A percentile compares a stretch with the other conserved stretches of the same genome.
Evolutionary conservation across 2,329 filamentous ascomycete genomes (phyloP).

Genomic region (Fusarium phyllophilum): DNA sequence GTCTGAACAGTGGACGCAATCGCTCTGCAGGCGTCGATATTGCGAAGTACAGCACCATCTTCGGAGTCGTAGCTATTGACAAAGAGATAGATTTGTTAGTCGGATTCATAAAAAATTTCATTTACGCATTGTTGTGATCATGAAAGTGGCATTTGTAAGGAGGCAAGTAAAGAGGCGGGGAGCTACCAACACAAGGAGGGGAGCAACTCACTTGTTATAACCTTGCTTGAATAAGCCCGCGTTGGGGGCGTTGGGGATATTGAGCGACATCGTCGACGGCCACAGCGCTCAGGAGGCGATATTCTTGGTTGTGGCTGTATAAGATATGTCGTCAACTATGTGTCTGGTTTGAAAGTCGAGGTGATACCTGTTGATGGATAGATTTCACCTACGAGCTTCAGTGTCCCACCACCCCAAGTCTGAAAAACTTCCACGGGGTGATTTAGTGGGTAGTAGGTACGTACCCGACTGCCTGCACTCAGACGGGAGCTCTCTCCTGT

Average conservation of each 20-base stretch:
- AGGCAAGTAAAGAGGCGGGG: constrained; percentile 42
- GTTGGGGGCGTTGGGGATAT: constrained; percentile 94
- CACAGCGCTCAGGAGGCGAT: constrained; percentile 30
- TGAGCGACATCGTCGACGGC: constrained; percentile 81
- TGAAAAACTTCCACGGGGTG: constrained; percentile 44
- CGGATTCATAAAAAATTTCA: neutral
- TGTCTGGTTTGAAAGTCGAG: constrained; percentile 37
- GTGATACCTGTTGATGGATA: constrained; percentile 33
- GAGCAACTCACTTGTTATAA: constrained; percentile 83
- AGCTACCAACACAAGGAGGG: constrained; percentile 37
- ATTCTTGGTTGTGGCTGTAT: constrained; percentile 32
- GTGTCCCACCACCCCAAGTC: constrained; percentile 29
- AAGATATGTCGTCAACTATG: constrained; percentile 21
- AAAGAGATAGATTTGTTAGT: constrained; percentile 2
- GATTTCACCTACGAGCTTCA: constrained; percentile 41
- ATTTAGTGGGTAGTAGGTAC: constrained; percentile 41
- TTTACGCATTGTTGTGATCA: neutral
- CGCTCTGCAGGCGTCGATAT: constrained; percentile 97
- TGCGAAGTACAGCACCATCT: constrained; percentile 97
- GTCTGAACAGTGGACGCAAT: constrained; percentile 97
- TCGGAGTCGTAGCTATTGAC: constrained; percentile 88
- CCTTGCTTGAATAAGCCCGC: constrained; percentile 93
- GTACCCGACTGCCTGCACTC: constrained; percentile 34
- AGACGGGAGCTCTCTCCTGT: neutral
- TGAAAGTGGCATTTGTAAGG: constrained; percentile 3